Evolutionary conservation across 768 basidiomycete genomes (phyloP), one percentile per base, ranked within the genome.

Genomic region (Russula brevipes): DNA sequence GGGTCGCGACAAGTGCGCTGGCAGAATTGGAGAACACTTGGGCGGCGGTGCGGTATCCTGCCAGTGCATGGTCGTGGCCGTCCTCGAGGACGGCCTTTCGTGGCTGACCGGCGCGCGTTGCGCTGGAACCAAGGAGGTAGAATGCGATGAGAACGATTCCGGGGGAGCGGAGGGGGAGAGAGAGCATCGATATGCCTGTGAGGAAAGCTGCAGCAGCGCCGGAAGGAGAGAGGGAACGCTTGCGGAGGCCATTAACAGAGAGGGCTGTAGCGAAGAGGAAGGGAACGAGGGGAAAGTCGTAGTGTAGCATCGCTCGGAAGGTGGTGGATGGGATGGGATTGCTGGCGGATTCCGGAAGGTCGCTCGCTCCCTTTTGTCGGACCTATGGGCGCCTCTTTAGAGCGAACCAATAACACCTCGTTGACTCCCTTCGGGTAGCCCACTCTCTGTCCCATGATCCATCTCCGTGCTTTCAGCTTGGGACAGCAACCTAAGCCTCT

Each of bases 1-100:
- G 71, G 24, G 80, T 78, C 6, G 86, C 87, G 3, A 82, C 66
- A 24, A 87, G 71, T 0, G 85, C 88, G 24, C 85, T 79, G 12
- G 83, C 77, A 41, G 89, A 89, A 72, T 94, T 95, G 76, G 85
- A 87, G 10, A 95, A 73, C 24, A 94, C 94, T 75, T 96, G 94
- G 77, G 84, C 82, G 16, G 85, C 89, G 36, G 77, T 82, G 49
- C 94, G 80, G 71, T 93, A 85, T 0, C 92, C 94, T 8, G 80
- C 85, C 1, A n/a, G 5, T 12, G 80, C 80, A 57, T 83, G 84
- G 54, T 87, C 81, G 69, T 89, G 85, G 0, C 88, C 91, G 46
- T 89, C 89, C 72, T 95, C 92, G 42, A 94, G 79, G 64, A 77
- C 76, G 3, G 82, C 81, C 72, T 97, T 98, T 57, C 79, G 77